phyloP scores from a whole-genome alignment of 495 filamentous ascomycete genomes.

The Articulospora tetracladia region DNA sequence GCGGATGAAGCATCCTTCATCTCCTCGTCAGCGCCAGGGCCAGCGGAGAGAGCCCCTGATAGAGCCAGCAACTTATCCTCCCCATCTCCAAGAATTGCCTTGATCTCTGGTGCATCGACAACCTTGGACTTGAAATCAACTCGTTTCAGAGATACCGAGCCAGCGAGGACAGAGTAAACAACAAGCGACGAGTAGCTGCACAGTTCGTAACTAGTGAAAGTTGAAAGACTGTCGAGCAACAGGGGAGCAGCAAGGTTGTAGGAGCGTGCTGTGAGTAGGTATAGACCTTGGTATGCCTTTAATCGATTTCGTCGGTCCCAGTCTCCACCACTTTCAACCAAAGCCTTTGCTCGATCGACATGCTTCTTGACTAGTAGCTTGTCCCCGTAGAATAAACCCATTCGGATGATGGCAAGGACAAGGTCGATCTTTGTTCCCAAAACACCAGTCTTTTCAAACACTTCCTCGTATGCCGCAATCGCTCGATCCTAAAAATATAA shows the following conservation, averaged over 20 bases:
- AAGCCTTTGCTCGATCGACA: constrained; percentile 80
- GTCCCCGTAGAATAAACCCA: constrained; percentile 94
- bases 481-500: constrained; percentile 71
- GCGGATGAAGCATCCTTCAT: constrained; percentile 65
- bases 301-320: constrained; percentile 97
- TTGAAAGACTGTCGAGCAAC: constrained; percentile 92
- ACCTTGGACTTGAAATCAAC: constrained; percentile 99
- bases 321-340: constrained; percentile 92
- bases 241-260: constrained; percentile 88
- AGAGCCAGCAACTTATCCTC: constrained; percentile 83
- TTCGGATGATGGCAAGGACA: constrained; percentile 90
- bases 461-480: constrained; percentile 81
- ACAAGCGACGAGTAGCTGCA: constrained; percentile 94
- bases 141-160: constrained; percentile 88
- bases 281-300: constrained; percentile 95
- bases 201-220: constrained; percentile 98
- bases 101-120: constrained; percentile 96
- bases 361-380: constrained; percentile 87
- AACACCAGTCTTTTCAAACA: constrained; percentile 90
- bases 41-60: constrained; percentile 69
- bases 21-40: constrained; percentile 74
- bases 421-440: constrained; percentile 96
- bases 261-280: constrained; percentile 85
- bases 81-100: constrained; percentile 85
- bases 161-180: constrained; percentile 92